phyloP scores from a whole-genome alignment of 805 yeast species.

The Geotrichum ghanense region DNA sequence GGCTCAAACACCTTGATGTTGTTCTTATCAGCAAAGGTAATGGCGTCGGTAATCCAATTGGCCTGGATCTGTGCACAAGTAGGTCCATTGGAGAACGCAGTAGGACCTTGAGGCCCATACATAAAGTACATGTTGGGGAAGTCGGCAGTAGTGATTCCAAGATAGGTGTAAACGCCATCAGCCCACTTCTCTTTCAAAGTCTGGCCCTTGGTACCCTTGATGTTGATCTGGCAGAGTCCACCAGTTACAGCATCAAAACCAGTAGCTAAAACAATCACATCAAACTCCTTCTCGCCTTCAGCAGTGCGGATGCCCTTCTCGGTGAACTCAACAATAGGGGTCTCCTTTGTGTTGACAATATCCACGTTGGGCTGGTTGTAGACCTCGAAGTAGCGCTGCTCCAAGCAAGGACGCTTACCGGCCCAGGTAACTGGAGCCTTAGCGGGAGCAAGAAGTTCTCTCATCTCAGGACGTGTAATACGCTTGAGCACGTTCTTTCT shows the following conservation, averaged over 20 bases:
- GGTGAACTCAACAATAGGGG: constrained; percentile 17
- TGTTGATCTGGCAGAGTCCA: constrained; percentile 14
- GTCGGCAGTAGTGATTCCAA: constrained; percentile 19
- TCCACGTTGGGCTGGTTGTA: constrained; percentile 21
- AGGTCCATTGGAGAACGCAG: constrained; percentile 25
- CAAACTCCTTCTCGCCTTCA: constrained; percentile 1
- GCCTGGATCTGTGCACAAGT: constrained; percentile 20
- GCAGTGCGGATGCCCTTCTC: constrained; percentile 4
- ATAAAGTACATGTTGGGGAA: constrained; percentile 24
- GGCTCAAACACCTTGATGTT: constrained; percentile 12
- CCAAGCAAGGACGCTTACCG: constrained; percentile 19
- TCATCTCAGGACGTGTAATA: constrained; percentile 15
- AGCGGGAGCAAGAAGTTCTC: constrained; percentile 17
- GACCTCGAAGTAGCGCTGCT: constrained; percentile 18
- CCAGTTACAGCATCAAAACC: constrained; percentile 22
- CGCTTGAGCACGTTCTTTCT: constrained; percentile 12
- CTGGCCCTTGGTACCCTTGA: constrained; percentile 13
- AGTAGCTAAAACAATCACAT: constrained; percentile 12
- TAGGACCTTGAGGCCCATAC: constrained; percentile 27
- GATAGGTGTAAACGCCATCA: constrained; percentile 17
- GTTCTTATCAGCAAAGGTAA: constrained; percentile 11
- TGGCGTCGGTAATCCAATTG: constrained; percentile 15
- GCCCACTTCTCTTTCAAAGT: constrained; percentile 19
- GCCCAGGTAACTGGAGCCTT: constrained; percentile 20
- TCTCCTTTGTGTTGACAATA: constrained; percentile 16